Conservation (phyloP, 1,284 basidiomycete species). For the Ustilago trichophora region DNA sequence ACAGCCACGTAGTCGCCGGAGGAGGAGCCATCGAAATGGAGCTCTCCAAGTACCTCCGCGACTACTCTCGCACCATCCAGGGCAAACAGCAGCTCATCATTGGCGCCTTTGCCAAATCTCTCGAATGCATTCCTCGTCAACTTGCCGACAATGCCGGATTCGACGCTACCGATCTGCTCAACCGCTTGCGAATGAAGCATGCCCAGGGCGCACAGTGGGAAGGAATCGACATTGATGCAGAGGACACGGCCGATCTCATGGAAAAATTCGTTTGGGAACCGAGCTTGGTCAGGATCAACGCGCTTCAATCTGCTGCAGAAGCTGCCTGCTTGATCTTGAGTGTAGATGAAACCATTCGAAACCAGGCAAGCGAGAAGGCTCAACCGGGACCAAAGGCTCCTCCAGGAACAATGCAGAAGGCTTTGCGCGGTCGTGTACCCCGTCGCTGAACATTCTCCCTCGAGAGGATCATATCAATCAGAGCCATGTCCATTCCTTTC, state of each 20-base stretch:
- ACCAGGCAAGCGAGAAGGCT: slow-evolving; percentile 58
- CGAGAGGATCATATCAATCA: too few relatives aligned
- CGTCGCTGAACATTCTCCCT: too few relatives aligned
- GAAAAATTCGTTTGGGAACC: slow-evolving; percentile 98
- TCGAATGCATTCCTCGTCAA: slow-evolving; percentile 97
- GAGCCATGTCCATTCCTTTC: too few relatives aligned
- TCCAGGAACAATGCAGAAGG: slow-evolving; percentile 62
- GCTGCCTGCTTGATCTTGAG: slow-evolving; percentile 86
- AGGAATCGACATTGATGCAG: slow-evolving; percentile 94
- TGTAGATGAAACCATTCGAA: slow-evolving; percentile 65
- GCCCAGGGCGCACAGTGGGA: slow-evolving; percentile 86
- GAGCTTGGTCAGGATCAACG: slow-evolving; percentile 92
- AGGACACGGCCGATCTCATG: slow-evolving; percentile 89
- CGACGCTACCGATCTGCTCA: slow-evolving; percentile 95
- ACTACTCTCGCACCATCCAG: slow-evolving; percentile 88
- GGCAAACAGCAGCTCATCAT: slow-evolving; percentile 96
- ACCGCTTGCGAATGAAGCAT: slow-evolving; percentile 96
- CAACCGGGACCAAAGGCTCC: slow-evolving; percentile 57
- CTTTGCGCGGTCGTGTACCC: slow-evolving; percentile 51
- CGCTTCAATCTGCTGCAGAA: slow-evolving; percentile 91
- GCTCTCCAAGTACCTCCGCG: slow-evolving; percentile 88
- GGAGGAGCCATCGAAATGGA: slow-evolving; percentile 99
- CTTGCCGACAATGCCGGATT: slow-evolving; percentile 98
- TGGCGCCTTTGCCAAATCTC: slow-evolving; percentile 92
- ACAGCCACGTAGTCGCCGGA: slow-evolving; percentile 94